Evolutionary conservation across 768 basidiomycete genomes (phyloP), one percentile per base, ranked within the genome.

Genomic region (Collybia sp.): DNA sequence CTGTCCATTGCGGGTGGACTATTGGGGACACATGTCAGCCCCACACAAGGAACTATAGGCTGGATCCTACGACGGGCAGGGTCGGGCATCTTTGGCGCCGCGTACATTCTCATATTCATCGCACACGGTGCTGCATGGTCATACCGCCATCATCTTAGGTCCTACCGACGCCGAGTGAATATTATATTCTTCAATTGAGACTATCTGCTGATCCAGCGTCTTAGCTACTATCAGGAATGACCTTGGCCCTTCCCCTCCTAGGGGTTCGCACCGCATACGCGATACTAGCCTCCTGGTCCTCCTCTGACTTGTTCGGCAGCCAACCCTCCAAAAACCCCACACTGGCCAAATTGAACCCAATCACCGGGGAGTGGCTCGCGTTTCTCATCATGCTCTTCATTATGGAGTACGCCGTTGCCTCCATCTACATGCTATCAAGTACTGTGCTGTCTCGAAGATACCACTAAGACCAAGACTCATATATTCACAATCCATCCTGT

Each of bases 311-410:
- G 40, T 68, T 72, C 41, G 75, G 71, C 44, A 40, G 48, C 20
- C 37, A 62, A 40, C 61, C 57, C 20, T 70, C 72, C 6, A 49
- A 63, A 16, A 74, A 75, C 50, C 50, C 65, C 15, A 61, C 66
- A 5, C 69, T 85, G 6, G 72, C 72, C 32, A 72, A 73, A 57
- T 77, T 83, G 58, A 80, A 82, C 53, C 68, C 77, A 42, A 54
- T 77, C 31, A 75, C 72, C 2, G 82, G 83, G 25, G 61, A 73
- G 48, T 84, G 79, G 80, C 60, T 73, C 41, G 53, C 78, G 51
- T 87, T 73, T 58, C 68, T 85, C 25, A 61, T 73, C 45, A 75
- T 86, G 67, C 73, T 74, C 12, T 65, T 82, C 33, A 49, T 84
- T 34, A 79, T 79, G 77, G 85, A 88, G 61, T 80, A 69, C 53